Base-by-base conservation (phyloP, 2,329 filamentous ascomycete species). In the Penicillium corylophilum region DNA sequence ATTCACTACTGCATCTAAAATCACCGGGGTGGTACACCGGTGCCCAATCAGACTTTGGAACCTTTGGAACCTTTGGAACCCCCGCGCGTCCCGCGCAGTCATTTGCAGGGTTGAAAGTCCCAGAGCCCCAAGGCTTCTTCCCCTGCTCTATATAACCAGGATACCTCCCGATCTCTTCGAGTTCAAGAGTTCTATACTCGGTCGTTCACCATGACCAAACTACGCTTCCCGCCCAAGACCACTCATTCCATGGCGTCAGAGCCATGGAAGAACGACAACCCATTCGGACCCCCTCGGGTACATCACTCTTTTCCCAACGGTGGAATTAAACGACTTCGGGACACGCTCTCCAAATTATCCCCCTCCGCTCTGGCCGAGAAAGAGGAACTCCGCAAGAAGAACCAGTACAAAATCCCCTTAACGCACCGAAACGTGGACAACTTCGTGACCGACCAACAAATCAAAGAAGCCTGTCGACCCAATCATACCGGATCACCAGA, bases 381-480 rank as follows among this genome's bases (percentile, higher is more conserved):
- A 29, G 65, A 72, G 50, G 50, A 70, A 8, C 57, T 73, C 8
- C 68, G 66, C 50, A 63, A 71, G 47, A 69, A 71, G 54, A 71
- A 67, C 46, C 61, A 64, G 40, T 64, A 61, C 59, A 71, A 69
- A 46, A 60, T 61, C 5, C 70, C 69, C 16, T 47, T 73, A 52
- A 73, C 70, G 0, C 61, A 70, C 44, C 61, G 69, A 40, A 73
- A 73, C 50, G 55, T 73, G 47, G 66, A 72, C 41, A 69, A 59
- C 3, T 64, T 73, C 15, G 61, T 70, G 45, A 67, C 64, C 2
- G 61, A 66, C 22, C 70, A 72, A 54, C 58, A 65, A 55, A 62
- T 62, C 28, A 56, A 63, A 13, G 69, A 87, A 81, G 84, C 83
- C 78, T 70, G 77, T 76, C 63, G 83, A 78, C 56, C 73, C 75